phyloP scores from a whole-genome alignment of 2,329 filamentous ascomycete species.

The Colletotrichum gigasporum region DNA sequence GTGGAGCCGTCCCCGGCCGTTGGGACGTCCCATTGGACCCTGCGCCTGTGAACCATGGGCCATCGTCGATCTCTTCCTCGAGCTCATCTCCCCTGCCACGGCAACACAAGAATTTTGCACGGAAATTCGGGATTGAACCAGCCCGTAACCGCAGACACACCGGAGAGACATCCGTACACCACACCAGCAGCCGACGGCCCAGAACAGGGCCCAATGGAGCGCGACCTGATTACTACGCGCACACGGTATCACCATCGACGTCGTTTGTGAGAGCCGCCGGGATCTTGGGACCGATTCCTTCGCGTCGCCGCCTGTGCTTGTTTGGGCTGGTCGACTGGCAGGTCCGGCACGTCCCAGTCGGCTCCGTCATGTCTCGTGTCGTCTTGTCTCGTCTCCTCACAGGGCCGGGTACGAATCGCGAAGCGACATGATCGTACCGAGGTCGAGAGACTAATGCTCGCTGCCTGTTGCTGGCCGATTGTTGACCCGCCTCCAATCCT shows the following conservation, averaged over 20 bases:
- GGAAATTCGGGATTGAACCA: neutral
- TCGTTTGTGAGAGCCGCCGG: conserved; percentile 8
- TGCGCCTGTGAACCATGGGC: neutral
- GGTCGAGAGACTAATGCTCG: neutral
- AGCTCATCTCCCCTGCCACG: conserved; percentile 3
- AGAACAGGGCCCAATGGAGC: neutral
- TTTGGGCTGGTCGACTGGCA: neutral
- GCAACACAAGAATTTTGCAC: neutral
- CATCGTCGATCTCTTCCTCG: conserved; percentile 4
- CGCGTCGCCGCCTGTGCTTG: neutral
- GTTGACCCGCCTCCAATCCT: neutral
- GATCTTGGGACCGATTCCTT: conserved; percentile 1
- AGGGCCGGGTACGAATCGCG: neutral
- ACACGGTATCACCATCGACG: neutral
- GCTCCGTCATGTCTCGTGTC: neutral
- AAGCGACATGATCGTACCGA: neutral
- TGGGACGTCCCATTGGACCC: conserved; percentile 1
- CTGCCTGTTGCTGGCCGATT: neutral
- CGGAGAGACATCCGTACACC: neutral
- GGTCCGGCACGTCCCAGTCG: neutral
- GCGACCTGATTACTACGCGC: neutral
- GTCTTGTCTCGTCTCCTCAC: neutral
- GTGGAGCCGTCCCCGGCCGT: neutral
- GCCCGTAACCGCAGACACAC: neutral
- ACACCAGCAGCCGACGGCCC: neutral